Evolutionary conservation across 2,329 filamentous ascomycete genomes (phyloP).

Genomic region (Epichloe typhina): DNA sequence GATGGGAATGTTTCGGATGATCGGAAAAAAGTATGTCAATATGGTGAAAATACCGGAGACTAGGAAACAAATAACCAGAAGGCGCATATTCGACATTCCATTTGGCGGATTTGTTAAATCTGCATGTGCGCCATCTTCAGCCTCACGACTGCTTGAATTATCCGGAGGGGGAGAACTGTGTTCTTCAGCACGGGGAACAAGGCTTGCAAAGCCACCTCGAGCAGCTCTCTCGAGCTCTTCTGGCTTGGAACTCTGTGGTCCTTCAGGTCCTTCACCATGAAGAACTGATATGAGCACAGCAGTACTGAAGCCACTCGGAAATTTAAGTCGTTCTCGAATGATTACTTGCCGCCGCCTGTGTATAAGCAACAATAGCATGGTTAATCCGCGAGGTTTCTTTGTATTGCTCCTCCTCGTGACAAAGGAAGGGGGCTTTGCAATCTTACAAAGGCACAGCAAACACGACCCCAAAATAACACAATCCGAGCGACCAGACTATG

Average conservation of each 20-base stretch:
- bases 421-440: neutral
- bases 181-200: conserved; percentile 22
- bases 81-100: conserved; percentile 36
- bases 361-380: neutral
- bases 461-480: conserved; percentile 93
- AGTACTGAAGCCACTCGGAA: conserved; percentile 90
- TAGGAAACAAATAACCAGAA: conserved; percentile 43
- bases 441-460: conserved; percentile 76
- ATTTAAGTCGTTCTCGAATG: conserved; percentile 80
- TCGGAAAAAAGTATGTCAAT: conserved; percentile 78
- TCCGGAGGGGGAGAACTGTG: neutral
- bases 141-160: neutral
- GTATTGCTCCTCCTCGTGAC: no score
- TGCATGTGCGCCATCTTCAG: neutral
- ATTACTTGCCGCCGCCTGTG: conserved; percentile 70
- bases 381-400: no score
- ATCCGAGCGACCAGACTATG: conserved; percentile 78
- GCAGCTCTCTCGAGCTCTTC: conserved; percentile 22
- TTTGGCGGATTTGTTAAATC: conserved; percentile 6
- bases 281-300: conserved; percentile 85
- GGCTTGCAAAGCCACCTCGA: conserved; percentile 29
- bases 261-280: conserved; percentile 47
- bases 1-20: conserved; percentile 73
- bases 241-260: conserved; percentile 18
- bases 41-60: conserved; percentile 59